Percentiles rank a stretch among this genome's conserved stretches.
Conservation (phyloP, 768 basidiomycete species). For the Trichaptum fuscoviolaceum region DNA sequence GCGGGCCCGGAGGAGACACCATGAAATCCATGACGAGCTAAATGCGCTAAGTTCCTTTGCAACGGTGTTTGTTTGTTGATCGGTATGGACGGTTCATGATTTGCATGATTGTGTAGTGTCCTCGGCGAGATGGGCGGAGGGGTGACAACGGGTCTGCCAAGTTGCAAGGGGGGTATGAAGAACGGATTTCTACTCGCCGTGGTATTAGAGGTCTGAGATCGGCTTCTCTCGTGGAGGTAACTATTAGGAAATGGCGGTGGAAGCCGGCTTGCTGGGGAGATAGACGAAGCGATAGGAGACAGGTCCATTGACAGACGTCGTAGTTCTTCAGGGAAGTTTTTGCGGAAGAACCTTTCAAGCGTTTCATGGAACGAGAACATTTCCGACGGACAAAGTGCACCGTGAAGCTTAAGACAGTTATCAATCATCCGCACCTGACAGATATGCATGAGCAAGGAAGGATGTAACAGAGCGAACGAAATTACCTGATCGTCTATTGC, state of each 20-base stretch:
- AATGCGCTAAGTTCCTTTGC: slow-evolving; percentile 74
- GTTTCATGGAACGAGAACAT: slow-evolving; percentile 93
- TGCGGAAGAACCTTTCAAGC: slow-evolving; percentile 77
- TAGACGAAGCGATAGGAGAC: slow-evolving; percentile 28
- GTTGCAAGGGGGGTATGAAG: slow-evolving; percentile 47
- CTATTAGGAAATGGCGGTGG: slow-evolving; percentile 2
- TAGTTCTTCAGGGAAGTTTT: slow-evolving; percentile 82
- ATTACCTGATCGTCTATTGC: slow-evolving; percentile 80
- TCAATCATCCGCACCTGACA: slow-evolving; percentile 73
- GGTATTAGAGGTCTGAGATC: slow-evolving; percentile 2
- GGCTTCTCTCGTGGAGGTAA: not conserved
- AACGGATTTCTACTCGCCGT: slow-evolving; percentile 22
- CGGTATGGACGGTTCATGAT: slow-evolving; percentile 10
- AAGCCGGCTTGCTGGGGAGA: slow-evolving; percentile 12
- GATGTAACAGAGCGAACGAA: slow-evolving; percentile 16
- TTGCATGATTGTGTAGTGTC: slow-evolving; percentile 21
- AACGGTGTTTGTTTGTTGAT: slow-evolving; percentile 63
- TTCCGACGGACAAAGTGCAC: slow-evolving; percentile 74
- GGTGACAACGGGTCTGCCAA: slow-evolving; percentile 40
- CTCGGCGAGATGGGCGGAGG: slow-evolving; percentile 41
- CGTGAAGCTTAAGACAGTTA: slow-evolving; percentile 79
- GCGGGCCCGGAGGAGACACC: slow-evolving; percentile 76
- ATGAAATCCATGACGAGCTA: slow-evolving; percentile 78
- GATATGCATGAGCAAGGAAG: slow-evolving; percentile 5
- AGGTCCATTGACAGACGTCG: slow-evolving; percentile 57